These are phyloP conservation scores for Serendipita sp. DNA, from an alignment of 768 basidiomycete species.

Conservation along the genomic window DNA sequence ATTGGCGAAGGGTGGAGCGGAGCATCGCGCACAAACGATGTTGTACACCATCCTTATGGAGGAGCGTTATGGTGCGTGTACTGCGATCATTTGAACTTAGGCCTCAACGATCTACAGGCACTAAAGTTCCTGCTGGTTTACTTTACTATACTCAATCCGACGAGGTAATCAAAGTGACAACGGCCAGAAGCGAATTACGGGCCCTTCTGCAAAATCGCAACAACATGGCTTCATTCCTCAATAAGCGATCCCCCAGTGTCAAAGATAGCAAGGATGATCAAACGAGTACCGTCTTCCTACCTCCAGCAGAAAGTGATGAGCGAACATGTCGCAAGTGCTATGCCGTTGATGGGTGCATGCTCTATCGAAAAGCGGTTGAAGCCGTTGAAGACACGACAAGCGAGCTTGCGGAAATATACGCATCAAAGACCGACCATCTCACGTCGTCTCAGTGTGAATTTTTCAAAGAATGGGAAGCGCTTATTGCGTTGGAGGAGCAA, in stretches of 20 bases:
- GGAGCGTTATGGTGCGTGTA: slow-evolving; percentile 55
- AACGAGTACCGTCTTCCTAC: slow-evolving; percentile 40
- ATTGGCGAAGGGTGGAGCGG: slow-evolving; percentile 54
- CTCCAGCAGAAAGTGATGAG: slow-evolving; percentile 72
- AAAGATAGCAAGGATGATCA: slow-evolving; percentile 7
- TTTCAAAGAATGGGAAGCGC: slow-evolving; percentile 80
- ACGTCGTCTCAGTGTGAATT: slow-evolving; percentile 50
- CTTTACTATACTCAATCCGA: slow-evolving; percentile 91
- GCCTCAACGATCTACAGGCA: slow-evolving; percentile 24
- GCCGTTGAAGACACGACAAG: slow-evolving; percentile 35
- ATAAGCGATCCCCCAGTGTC: slow-evolving; percentile 8
- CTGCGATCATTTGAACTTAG: not conserved
- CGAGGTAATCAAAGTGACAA: slow-evolving; percentile 68
- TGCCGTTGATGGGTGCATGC: slow-evolving; percentile 73
- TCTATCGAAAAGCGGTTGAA: slow-evolving; percentile 82
- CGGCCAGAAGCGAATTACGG: slow-evolving; percentile 65
- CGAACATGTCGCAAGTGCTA: slow-evolving; percentile 69
- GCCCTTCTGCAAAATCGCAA: slow-evolving; percentile 72
- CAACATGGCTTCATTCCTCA: slow-evolving; percentile 65
- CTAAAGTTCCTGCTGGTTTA: slow-evolving; percentile 63
- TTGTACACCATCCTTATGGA: slow-evolving; percentile 80
- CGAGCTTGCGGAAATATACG: slow-evolving; percentile 45
- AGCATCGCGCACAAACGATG: slow-evolving; percentile 97
- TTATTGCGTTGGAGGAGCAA: slow-evolving; percentile 75
- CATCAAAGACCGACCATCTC: slow-evolving; percentile 62